phyloP scores from a whole-genome alignment of 768 basidiomycete genomes.

The Termitomyces titanicus region DNA sequence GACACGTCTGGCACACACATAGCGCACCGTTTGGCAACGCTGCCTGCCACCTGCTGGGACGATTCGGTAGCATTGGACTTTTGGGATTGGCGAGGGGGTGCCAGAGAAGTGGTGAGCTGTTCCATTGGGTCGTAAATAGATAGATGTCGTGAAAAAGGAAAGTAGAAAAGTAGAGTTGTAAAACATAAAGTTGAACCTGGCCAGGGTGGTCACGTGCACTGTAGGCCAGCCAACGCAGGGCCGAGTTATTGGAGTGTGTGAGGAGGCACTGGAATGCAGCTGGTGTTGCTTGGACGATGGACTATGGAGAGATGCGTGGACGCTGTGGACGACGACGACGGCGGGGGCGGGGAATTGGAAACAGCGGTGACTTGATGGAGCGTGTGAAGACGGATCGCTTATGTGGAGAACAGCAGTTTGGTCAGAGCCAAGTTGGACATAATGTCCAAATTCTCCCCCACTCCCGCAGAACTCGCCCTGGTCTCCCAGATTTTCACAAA shows the following conservation, averaged over 20 bases:
- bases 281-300: too few relatives aligned
- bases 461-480: conserved; percentile 51
- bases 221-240: background rate
- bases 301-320: background rate
- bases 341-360: background rate
- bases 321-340: background rate
- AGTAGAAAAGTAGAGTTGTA: conserved; percentile 12
- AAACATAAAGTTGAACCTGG: conserved; percentile 10
- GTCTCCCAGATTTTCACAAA: conserved; percentile 70
- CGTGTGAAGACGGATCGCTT: conserved; percentile 15
- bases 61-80: conserved; percentile 56
- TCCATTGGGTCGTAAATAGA: conserved; percentile 48
- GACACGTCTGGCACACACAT: conserved; percentile 5
- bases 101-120: conserved; percentile 64
- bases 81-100: conserved; percentile 49
- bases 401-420: conserved; percentile 4
- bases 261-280: background rate
- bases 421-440: conserved; percentile 20
- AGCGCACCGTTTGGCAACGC: conserved; percentile 77
- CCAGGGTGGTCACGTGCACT: conserved; percentile 11
- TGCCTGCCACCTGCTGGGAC: conserved; percentile 59
- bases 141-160: conserved; percentile 15
- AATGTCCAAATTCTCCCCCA: conserved; percentile 46
- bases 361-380: conserved; percentile 7
- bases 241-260: background rate